Evolutionary conservation across 2,329 filamentous ascomycete species (phyloP).

Genomic region (Tympanopsis confertula): DNA sequence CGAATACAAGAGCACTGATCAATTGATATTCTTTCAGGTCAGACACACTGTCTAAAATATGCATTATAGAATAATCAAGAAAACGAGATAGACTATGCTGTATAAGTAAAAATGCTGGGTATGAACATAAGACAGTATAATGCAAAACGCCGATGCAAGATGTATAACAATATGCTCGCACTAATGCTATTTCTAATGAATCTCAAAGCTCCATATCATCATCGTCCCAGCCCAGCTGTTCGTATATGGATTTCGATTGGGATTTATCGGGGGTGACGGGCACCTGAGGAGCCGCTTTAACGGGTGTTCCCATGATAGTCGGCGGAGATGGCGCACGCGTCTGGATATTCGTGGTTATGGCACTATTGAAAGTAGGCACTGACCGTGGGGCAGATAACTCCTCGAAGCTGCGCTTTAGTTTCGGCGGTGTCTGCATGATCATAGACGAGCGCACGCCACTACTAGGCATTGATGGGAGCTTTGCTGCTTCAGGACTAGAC

Average conservation of each 20-base stretch:
- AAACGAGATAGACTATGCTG: no score
- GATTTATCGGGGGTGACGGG: conserved; percentile 8
- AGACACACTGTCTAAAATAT: no score
- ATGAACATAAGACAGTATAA: no score
- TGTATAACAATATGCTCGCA: no score
- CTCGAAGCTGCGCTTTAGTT: background rate
- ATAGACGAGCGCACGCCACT: background rate
- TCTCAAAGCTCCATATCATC: conserved; percentile 16
- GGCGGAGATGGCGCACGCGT: no score
- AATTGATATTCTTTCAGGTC: no score
- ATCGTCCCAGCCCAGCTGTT: conserved; percentile 28
- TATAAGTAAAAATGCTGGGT: no score
- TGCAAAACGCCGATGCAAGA: no score
- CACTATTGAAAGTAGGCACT: background rate
- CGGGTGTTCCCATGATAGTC: background rate
- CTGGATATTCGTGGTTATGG: background rate
- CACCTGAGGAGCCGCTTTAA: background rate
- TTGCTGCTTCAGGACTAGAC: background rate
- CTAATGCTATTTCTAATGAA: no score
- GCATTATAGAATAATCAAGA: no score
- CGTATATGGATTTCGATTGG: conserved; percentile 27
- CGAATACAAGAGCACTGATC: no score
- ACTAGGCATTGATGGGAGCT: background rate
- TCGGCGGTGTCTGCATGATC: background rate
- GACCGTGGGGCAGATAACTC: background rate